phyloP scores from a whole-genome alignment of 352 stramenopile species.

The Globisporangium iwayamae region DNA sequence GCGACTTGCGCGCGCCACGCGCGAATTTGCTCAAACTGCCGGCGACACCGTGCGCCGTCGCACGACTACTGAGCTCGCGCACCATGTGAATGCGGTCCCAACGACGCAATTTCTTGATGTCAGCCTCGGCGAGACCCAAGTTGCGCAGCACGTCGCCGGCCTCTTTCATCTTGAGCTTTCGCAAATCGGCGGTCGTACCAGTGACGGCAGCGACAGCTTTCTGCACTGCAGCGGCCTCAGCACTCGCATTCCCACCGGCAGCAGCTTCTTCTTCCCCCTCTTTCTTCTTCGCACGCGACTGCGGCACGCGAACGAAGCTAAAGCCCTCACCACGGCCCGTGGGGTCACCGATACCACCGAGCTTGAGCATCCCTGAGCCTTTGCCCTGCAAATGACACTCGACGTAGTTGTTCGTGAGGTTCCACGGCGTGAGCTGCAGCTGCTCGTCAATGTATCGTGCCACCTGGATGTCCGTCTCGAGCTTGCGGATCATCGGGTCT shows the following conservation, averaged over 20 bases:
- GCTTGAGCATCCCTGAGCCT: slow-evolving; percentile 74
- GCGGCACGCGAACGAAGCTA: slow-evolving; percentile 76
- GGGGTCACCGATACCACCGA: slow-evolving; percentile 79
- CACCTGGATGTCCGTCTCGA: slow-evolving; percentile 79
- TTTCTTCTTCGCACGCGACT: slow-evolving; percentile 80
- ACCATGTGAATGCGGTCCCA: slow-evolving; percentile 86
- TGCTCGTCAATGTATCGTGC: slow-evolving; percentile 80
- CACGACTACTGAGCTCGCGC: slow-evolving; percentile 69
- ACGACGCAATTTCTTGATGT: slow-evolving; percentile 80
- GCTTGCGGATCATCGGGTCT: slow-evolving; percentile 61
- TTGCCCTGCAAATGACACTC: slow-evolving; percentile 85
- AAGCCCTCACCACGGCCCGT: slow-evolving; percentile 82
- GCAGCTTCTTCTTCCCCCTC: slow-evolving; percentile 62
- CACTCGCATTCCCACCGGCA: slow-evolving; percentile 30
- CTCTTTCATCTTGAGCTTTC: slow-evolving; percentile 87
- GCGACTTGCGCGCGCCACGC: slow-evolving; percentile 70
- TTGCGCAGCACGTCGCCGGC: slow-evolving; percentile 77
- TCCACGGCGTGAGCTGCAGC: slow-evolving; percentile 79
- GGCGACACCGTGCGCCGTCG: slow-evolving; percentile 63
- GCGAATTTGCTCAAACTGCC: slow-evolving; percentile 80
- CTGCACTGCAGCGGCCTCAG: slow-evolving; percentile 62
- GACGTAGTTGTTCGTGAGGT: slow-evolving; percentile 83
- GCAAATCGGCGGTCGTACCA: slow-evolving; percentile 79
- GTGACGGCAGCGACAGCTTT: slow-evolving; percentile 78
- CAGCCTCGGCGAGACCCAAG: slow-evolving; percentile 64